These are phyloP conservation scores for Dictyostelium intermedium DNA, from an alignment of 78 protist genomes.

Conservation along the genomic window DNA sequence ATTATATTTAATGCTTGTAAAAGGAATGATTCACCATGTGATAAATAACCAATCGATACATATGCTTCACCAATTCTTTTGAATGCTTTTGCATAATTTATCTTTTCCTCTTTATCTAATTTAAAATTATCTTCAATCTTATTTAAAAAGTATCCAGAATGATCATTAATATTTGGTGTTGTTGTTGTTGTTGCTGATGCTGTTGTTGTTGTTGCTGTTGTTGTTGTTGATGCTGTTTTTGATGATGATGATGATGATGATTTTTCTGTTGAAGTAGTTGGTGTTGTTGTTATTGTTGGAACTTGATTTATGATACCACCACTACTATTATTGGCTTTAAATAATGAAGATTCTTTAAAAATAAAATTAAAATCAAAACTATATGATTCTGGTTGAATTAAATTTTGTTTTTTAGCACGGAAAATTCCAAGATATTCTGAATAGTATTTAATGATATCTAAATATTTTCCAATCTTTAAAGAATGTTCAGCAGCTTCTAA, in stretches of 20 bases:
- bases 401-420: neutral
- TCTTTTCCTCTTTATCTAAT: slow-evolving; percentile 9
- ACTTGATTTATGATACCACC: no score
- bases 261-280: neutral
- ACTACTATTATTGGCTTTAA: no score
- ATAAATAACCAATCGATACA: neutral
- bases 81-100: neutral
- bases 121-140: neutral
- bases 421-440: slow-evolving; percentile 20
- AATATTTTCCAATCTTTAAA: neutral
- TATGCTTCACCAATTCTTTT: slow-evolving; percentile 21
- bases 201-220: neutral
- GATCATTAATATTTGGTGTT: neutral
- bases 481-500: slow-evolving; percentile 13
- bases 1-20: neutral
- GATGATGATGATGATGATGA: neutral
- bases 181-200: neutral
- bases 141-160: neutral
- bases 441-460: slow-evolving; percentile 22
- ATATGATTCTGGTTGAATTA: neutral
- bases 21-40: slow-evolving; percentile 21
- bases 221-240: neutral
- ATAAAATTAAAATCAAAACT: neutral
- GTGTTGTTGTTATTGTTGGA: no score
- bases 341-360: neutral